Evolutionary conservation across 2,329 filamentous ascomycete species (phyloP), one percentile per base, ranked within the genome.

Genomic region (Cladophialophora immunda): DNA sequence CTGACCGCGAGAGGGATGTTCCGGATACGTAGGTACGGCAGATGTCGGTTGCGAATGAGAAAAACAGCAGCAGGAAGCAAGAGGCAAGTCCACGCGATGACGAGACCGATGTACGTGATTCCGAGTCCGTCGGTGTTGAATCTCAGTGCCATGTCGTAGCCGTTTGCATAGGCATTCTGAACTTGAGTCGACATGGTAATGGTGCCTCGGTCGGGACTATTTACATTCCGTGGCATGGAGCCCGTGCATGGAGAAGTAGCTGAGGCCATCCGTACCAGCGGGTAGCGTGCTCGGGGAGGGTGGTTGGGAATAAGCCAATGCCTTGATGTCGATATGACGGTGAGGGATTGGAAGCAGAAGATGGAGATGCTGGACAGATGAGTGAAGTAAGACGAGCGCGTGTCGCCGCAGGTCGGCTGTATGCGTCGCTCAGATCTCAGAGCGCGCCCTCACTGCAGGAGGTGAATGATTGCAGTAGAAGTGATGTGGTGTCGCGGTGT

Each of bases 1-100:
- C 76, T 71, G 55, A 81, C 70, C 8, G 76, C 76, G 17, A 81
- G 72, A 36, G 70, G 68, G n/a, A 81, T 73, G 34, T 79, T 79
- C 19, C 79, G 76, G 62, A 81, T 77, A 29, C 77, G 75, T 2
- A 81, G 73, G 2, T 76, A 74, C 8, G 78, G 78, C 29, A 74
- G 73, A 32, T 77, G 65, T 32, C 77, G 77, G 57, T 77, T 72
- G 19, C 63, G 56, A 38, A 79, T 69, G 66, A 79, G 74, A 70
- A 75, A 78, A 64, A 68, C 62, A 62, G 75, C 73, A n/a, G 76
- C 78, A 3, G 66, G 62, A 9, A 72, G 70, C 15, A 79, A 68
- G 32, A 75, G 70, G 45, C 71, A 65, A 1, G 78, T 78, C 78
- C 78, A 80, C 29, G 76, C 55, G 4, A 69, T 63, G 30, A 72